Evolutionary conservation across 2,329 filamentous ascomycete genomes (phyloP), one percentile per base, ranked within the genome.

Genomic region (Aspergillus cejpii): DNA sequence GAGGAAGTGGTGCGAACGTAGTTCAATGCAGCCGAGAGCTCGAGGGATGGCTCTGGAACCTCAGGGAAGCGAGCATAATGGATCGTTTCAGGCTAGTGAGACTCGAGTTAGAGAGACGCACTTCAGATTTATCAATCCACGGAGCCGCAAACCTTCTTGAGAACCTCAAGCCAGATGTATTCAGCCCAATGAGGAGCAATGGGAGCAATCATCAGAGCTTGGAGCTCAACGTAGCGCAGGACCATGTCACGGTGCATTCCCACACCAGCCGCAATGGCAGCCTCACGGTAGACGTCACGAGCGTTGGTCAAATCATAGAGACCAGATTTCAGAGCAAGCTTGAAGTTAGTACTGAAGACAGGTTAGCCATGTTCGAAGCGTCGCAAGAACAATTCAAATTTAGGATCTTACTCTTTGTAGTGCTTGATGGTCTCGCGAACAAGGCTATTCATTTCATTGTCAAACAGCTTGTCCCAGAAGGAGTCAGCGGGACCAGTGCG

Each of bases 141-240:
- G 23, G 24, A 37, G 36, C 39, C 6, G 41, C 47, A 43, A 39
- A 69, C 69, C 62, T 83, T 89, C 64, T 85, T 80, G 49, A 98
- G 80, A 1, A 97, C 81, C 69, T 97, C 91, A 43, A 85, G 80
- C 88, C 89, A 97, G 63, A 98, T 81, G 69, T 94, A 85, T 64
- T 98, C 92, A 37, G 87, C 77, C 84, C 89, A 97, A 70, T 98
- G 92, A 47, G 92, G 91, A 2, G 91, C 84, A 51, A 97, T 83
- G 41, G 89, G 85, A 2, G 84, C 78, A 55, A 97, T 73, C 60
- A 96, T 76, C 40, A 94, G 76, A 37, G 86, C 83, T 67, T 96
- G 91, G 15, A 94, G 76, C 70, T 94, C 85, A 54, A 95, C 81
- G 69, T 92, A 98, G 55, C 83, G 80, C 56, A 80, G 71, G 24